These are phyloP conservation scores for Eucalyptus erythrocorys DNA, from an alignment of 345 rosid species.

Conservation along the genomic window DNA sequence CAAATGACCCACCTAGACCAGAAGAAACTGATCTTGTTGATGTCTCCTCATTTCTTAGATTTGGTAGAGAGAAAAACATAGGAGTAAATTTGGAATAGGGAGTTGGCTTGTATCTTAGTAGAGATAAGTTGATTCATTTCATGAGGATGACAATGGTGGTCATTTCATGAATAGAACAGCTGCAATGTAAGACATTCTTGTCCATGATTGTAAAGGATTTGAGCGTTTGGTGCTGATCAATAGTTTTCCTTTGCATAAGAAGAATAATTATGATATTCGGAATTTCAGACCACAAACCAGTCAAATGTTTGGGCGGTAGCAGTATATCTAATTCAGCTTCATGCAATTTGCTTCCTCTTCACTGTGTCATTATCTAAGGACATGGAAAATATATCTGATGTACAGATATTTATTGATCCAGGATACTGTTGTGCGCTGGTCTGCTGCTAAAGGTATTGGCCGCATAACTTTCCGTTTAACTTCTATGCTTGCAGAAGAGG, in stretches of 20 bases:
- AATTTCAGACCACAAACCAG: neutral
- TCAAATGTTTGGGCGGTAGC: neutral
- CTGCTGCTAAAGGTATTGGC: constrained; percentile 97
- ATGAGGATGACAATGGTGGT: neutral
- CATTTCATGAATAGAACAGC: neutral
- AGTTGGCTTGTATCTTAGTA: neutral
- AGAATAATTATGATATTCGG: neutral
- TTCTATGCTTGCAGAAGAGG: constrained; percentile 75
- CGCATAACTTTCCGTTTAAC: constrained; percentile 83
- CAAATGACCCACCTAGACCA: neutral
- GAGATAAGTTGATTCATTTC: neutral
- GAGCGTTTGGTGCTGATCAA: neutral
- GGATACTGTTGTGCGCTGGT: constrained; percentile 99
- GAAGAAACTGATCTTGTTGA: neutral
- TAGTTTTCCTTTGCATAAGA: neutral
- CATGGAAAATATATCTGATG: neutral
- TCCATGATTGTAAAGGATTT: neutral
- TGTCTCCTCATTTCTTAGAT: neutral
- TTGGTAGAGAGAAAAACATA: neutral
- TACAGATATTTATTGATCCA: constrained; percentile 6
- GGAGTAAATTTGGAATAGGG: neutral
- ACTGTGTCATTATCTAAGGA: neutral
- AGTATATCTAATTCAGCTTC: neutral
- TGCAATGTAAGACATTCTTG: neutral
- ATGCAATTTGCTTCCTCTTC: neutral